phyloP scores from a whole-genome alignment of 176 grass and related monocot genomes.

The Coix lacrymajobi region DNA sequence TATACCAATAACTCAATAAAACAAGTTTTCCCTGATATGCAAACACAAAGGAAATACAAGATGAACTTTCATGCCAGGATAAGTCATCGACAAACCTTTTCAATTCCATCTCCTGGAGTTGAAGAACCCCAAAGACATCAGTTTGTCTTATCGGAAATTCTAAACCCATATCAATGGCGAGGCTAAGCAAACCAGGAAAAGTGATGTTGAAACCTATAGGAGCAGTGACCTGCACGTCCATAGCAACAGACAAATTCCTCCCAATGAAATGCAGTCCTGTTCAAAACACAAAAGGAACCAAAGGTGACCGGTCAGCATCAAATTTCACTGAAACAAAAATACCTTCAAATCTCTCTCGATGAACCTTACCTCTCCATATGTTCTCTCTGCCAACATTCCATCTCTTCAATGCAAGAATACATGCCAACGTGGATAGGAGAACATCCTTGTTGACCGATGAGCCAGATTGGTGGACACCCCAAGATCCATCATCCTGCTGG shows the following conservation, averaged over 20 bases:
- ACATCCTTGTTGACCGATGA: slow-evolving; percentile 34
- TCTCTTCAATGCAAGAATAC: slow-evolving; percentile 59
- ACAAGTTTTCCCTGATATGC: background rate
- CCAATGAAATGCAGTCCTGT: slow-evolving; percentile 55
- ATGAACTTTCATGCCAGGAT: background rate
- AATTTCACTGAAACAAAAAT: background rate
- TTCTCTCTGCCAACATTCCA: slow-evolving; percentile 68
- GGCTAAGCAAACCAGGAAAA: slow-evolving; percentile 55
- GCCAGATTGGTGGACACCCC: slow-evolving; percentile 27
- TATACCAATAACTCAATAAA: background rate
- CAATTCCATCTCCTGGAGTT: slow-evolving; percentile 41
- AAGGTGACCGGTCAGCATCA: background rate
- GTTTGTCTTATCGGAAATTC: slow-evolving; percentile 32
- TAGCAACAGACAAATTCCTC: slow-evolving; percentile 44
- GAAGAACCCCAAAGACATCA: slow-evolving; percentile 25
- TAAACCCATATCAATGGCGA: slow-evolving; percentile 49
- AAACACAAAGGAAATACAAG: background rate
- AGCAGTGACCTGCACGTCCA: slow-evolving; percentile 33
- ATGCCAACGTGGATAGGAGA: slow-evolving; percentile 62
- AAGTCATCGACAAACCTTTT: slow-evolving; percentile 36
- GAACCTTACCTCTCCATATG: slow-evolving; percentile 47
- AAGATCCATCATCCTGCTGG: slow-evolving; percentile 66
- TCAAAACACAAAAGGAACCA: background rate
- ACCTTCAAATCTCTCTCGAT: background rate
- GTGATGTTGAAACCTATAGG: slow-evolving; percentile 74